Evolutionary conservation across 257 asterid species (phyloP).

Genomic region (Gardenia jasminoides): DNA sequence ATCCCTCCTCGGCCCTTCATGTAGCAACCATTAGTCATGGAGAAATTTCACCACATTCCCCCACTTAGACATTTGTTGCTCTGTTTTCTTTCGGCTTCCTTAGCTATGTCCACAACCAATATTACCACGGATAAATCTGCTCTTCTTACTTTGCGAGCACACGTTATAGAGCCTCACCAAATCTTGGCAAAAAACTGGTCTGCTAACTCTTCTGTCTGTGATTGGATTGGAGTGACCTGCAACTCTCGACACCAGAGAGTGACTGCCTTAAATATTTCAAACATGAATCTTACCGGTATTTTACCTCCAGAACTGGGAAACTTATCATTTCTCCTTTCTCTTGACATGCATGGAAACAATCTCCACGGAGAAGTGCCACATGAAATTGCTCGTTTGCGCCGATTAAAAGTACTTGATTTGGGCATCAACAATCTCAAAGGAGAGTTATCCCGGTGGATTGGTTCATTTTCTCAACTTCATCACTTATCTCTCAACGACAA

Average conservation of each 20-base stretch:
- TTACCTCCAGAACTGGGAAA: slow-evolving; percentile 4
- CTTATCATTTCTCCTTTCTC: background rate
- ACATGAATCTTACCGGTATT: background rate
- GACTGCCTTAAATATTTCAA: slow-evolving; percentile 1
- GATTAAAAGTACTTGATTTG: background rate
- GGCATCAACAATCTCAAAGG: background rate
- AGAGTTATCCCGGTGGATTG: background rate
- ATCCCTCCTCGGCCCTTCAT: too few relatives aligned
- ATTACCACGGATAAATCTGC: slow-evolving; percentile 7
- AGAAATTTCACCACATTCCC: background rate
- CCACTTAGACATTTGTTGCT: background rate
- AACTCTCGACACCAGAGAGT: slow-evolving; percentile 4
- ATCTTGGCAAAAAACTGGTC: slow-evolving; percentile 15
- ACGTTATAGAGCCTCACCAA: background rate
- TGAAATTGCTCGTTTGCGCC: background rate
- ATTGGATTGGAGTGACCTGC: slow-evolving; percentile 16
- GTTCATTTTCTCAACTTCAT: background rate
- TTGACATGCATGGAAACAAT: background rate
- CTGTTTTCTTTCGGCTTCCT: background rate
- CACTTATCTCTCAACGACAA: background rate
- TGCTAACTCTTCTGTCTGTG: background rate
- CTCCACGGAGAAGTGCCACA: background rate
- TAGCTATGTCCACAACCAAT: background rate
- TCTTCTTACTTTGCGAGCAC: slow-evolving; percentile 5
- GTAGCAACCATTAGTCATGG: background rate